These are phyloP conservation scores for Pneumocystis carinii DNA, from an alignment of 1,139 yeast genomes.

Conservation along the genomic window DNA sequence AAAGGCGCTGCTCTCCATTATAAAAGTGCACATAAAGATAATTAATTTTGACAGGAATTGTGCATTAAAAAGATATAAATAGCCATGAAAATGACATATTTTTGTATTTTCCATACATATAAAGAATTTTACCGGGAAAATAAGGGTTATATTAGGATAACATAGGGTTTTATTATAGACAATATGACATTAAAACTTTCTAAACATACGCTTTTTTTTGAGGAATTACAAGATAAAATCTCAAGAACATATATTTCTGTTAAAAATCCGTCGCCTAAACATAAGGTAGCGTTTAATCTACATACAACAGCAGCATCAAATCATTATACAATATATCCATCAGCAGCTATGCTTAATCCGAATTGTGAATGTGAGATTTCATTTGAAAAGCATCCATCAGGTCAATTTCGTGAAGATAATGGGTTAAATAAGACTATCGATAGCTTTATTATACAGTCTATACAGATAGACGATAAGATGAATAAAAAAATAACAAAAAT, in stretches of 20 bases:
- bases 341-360: not conserved
- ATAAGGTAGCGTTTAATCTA: not conserved
- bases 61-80: not conserved
- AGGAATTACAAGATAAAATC: not conserved
- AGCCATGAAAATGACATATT: not conserved
- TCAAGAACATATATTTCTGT: not conserved
- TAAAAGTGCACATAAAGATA: not conserved
- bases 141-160: not conserved
- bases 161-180: not conserved
- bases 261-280: not conserved
- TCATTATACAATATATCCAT: not conserved
- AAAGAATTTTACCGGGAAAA: too few relatives aligned
- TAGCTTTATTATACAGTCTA: not conserved
- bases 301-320: not conserved
- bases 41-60: not conserved
- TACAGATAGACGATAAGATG: not conserved
- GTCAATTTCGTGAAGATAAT: not conserved
- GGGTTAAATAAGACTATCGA: not conserved
- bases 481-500: not conserved
- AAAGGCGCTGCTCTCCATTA: not conserved
- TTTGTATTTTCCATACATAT: not conserved
- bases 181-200: not conserved
- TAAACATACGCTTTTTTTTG: not conserved
- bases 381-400: not conserved
- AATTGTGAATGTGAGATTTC: not conserved